Evolutionary conservation across 305 asterid species (phyloP), one percentile per base, ranked within the genome.

Genomic region (Solanum hybrid): DNA sequence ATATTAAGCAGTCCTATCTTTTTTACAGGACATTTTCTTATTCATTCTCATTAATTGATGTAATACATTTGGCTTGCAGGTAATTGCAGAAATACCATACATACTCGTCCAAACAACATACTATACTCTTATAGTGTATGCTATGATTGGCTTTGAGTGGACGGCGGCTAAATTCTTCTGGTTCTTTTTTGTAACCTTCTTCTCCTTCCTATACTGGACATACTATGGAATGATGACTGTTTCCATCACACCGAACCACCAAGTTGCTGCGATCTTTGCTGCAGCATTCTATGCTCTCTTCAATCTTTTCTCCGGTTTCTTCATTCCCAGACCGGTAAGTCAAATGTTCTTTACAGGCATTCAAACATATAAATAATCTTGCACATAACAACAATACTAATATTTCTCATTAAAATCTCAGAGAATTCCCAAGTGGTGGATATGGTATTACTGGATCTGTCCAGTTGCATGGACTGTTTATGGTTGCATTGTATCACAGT

Each of bases 221-320:
- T 97, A 97, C 93, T 96, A 97, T 8, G 99, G 99, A 37, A 96
- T 97, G 99, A 97, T 97, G 98, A 93, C 98, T 2, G 98, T 97
- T 12, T 92, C 98, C 87, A 92, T 97, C 95, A 95, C 99, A n/a
- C 99, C 99, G 27, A 97, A 97, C 92, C 97, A 95, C 88, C 96
- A 97, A 93, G 96, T 95, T 1, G 98, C 99, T 1, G 94, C 98
- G 24, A 94, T 97, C 87, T 95, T 97, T 22, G 99, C 98, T 7
- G 95, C 98, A 17, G 96, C 99, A 1, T 95, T 97, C 79, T 96
- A 93, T 51, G 94, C 93, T 1, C 95, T 97, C 22, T 97, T 97
- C 95, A 96, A 95, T 86, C 92, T 97, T 3, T 96, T 97, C 89
- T 95, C 99, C 0, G 99, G 98, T 56, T 97, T 97, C 94, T 97